These are phyloP conservation scores for Aciculosporium take DNA, from an alignment of 2,329 filamentous ascomycete species.

Conservation along the genomic window DNA sequence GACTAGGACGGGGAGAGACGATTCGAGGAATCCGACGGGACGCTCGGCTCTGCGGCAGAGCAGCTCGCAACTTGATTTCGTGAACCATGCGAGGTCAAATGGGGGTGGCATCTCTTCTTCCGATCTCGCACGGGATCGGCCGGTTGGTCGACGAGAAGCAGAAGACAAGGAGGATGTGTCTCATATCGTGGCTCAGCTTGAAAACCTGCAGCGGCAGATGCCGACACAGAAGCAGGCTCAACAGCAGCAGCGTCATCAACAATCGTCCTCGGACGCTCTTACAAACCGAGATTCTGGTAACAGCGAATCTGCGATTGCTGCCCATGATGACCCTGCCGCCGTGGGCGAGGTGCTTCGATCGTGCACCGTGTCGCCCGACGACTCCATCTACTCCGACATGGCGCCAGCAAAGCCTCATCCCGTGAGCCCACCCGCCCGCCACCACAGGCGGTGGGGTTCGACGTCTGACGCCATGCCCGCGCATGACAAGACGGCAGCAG, in stretches of 20 bases:
- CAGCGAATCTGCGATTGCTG: too few species aligned
- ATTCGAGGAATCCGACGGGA: not conserved
- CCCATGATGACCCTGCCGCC: not conserved
- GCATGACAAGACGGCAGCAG: not conserved
- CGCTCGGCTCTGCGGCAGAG: not conserved
- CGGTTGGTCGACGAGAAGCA: not conserved
- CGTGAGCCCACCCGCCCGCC: not conserved
- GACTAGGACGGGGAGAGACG: slow-evolving; percentile 8
- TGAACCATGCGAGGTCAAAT: not conserved
- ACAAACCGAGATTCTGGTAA: not conserved
- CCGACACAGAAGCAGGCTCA: too few species aligned
- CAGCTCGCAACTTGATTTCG: not conserved
- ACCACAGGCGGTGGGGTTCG: not conserved
- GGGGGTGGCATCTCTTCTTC: too few species aligned
- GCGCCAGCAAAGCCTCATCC: not conserved
- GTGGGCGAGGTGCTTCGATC: slow-evolving; percentile 1
- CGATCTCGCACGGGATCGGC: not conserved
- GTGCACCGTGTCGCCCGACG: slow-evolving; percentile 7
- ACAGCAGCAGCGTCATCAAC: not conserved
- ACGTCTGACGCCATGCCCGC: not conserved
- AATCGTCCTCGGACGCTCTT: not conserved
- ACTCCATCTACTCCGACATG: slow-evolving; percentile 4
- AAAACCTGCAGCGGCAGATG: not conserved
- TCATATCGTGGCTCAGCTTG: not conserved
- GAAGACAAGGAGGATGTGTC: not conserved